Evolutionary conservation across 2,329 filamentous ascomycete species (phyloP).

Genomic region (Neofusicoccum laricinum): DNA sequence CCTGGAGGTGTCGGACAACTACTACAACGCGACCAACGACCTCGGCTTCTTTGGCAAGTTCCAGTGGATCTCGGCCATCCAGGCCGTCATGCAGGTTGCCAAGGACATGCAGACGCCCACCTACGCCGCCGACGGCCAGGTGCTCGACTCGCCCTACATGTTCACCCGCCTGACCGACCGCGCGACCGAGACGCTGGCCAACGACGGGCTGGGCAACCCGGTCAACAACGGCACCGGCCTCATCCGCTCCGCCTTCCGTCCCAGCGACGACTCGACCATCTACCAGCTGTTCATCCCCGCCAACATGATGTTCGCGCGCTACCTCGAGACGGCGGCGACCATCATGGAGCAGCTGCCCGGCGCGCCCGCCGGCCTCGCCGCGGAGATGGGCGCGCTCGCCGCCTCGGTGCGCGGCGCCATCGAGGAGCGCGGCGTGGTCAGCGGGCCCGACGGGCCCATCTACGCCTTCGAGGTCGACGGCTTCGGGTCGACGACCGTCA

Average conservation of each 20-base stretch:
- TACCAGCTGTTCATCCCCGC: conserved; percentile 49
- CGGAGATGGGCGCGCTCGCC: conserved; percentile 57
- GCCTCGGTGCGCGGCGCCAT: conserved; percentile 42
- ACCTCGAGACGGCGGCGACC: conserved; percentile 52
- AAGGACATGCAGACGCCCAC: conserved; percentile 48
- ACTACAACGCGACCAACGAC: conserved; percentile 50
- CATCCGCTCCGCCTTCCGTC: conserved; percentile 49
- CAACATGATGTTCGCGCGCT: conserved; percentile 71
- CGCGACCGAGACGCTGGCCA: conserved; percentile 50
- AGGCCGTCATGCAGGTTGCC: conserved; percentile 44
- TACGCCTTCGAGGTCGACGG: conserved; percentile 52
- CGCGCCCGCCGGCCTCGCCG: conserved; percentile 49
- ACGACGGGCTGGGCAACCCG: conserved; percentile 53
- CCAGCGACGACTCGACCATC: conserved; percentile 50
- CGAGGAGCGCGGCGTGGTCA: conserved; percentile 42
- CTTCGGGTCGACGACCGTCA: conserved; percentile 55
- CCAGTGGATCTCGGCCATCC: conserved; percentile 46
- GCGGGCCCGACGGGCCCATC: conserved; percentile 33
- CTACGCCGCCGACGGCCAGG: conserved; percentile 45
- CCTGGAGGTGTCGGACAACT: conserved; percentile 48
- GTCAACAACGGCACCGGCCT: conserved; percentile 48
- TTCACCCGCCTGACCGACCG: conserved; percentile 44
- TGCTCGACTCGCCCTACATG: conserved; percentile 44
- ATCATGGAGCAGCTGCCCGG: conserved; percentile 54
- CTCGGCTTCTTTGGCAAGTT: conserved; percentile 47